phyloP scores from a whole-genome alignment of 192 early-diverging fungal species.

The Backusella tuberculispora region DNA sequence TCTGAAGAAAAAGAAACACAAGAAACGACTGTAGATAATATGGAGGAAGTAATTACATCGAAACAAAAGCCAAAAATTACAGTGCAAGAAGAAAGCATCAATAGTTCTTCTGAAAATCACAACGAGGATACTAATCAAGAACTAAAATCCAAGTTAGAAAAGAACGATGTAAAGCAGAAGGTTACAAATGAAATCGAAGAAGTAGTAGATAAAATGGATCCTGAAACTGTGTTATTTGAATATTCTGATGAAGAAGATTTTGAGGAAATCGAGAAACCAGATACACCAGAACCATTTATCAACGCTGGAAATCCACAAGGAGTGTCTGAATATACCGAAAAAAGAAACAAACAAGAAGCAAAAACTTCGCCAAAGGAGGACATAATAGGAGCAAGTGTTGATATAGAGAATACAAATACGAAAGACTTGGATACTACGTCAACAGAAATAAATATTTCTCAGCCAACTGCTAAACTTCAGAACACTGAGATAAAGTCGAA shows the following conservation, averaged over 20 bases:
- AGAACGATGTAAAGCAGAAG: neutral
- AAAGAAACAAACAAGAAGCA: neutral
- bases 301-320: neutral
- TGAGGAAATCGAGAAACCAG: conserved; percentile 1
- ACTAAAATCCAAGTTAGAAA: too few species aligned
- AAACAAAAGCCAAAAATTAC: too few species aligned
- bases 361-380: neutral
- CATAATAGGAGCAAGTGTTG: neutral
- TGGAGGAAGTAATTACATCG: too few species aligned
- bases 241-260: neutral
- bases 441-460: neutral
- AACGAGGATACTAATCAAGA: too few species aligned
- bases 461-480: neutral
- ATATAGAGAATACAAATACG: neutral
- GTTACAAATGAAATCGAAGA: neutral
- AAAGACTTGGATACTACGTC: neutral
- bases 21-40: neutral
- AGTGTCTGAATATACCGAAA: neutral
- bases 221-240: neutral
- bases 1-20: neutral
- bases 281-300: neutral
- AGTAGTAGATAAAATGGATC: neutral
- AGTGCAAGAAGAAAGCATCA: too few species aligned
- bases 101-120: too few species aligned
- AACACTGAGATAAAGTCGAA: neutral